Conservation (phyloP, 1,284 basidiomycete genomes). For the Trametes pubescens region DNA sequence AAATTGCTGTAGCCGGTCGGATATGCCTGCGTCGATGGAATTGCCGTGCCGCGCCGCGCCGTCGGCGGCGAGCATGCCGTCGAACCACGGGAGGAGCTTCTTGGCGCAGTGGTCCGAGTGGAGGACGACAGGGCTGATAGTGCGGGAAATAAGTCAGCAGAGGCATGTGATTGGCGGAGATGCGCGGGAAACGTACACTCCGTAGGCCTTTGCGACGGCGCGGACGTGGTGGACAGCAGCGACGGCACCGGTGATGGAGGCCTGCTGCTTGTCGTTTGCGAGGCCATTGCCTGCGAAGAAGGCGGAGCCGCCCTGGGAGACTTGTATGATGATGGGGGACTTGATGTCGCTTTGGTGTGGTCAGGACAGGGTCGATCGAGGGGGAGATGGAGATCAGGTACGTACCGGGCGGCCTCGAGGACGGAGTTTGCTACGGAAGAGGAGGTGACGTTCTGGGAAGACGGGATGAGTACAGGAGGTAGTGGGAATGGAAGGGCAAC, state of each 20-base stretch:
- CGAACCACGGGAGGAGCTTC: slow-evolving; percentile 99
- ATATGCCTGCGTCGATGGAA: no score
- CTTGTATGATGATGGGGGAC: slow-evolving; percentile 97
- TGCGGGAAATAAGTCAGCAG: slow-evolving; percentile 5
- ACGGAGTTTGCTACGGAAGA: slow-evolving; percentile 89
- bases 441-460: slow-evolving; percentile 80
- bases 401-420: slow-evolving; percentile 87
- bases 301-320: slow-evolving; percentile 96
- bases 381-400: slow-evolving; percentile 6
- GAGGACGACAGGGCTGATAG: slow-evolving; percentile 87
- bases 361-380: slow-evolving; percentile 4
- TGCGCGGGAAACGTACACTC: slow-evolving; percentile 69
- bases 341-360: slow-evolving; percentile 76
- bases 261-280: slow-evolving; percentile 95
- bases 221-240: slow-evolving; percentile 96
- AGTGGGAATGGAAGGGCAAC: slow-evolving; percentile 42
- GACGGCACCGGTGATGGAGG: slow-evolving; percentile 92
- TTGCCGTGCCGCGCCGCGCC: no score
- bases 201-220: slow-evolving; percentile 87
- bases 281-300: slow-evolving; percentile 99
- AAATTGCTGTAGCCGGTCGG: no score
- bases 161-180: slow-evolving; percentile 16
- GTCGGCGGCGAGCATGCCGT: slow-evolving; percentile 98
- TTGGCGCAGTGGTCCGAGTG: slow-evolving; percentile 99
- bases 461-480: slow-evolving; percentile 25